phyloP scores from a whole-genome alignment of 2,329 filamentous ascomycete species.

The Mollisia scopiformis region DNA sequence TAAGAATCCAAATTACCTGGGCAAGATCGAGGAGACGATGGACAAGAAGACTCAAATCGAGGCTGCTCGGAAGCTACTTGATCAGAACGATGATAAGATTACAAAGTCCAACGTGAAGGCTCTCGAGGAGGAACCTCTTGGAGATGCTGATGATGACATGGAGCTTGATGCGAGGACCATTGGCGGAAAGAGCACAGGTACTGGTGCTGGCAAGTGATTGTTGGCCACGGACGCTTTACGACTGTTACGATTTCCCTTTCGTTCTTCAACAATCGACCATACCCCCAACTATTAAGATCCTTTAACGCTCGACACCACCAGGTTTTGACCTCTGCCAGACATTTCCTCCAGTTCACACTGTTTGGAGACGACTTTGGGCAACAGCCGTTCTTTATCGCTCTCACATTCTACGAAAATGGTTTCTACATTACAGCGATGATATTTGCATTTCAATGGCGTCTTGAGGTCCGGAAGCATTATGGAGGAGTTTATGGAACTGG shows the following conservation, averaged over 20 bases:
- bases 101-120: slow-evolving; percentile 52
- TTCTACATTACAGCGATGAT: neutral
- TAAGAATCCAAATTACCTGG: slow-evolving; percentile 81
- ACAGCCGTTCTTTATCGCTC: neutral
- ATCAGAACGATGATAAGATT: slow-evolving; percentile 67
- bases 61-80: slow-evolving; percentile 75
- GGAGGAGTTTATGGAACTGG: neutral
- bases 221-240: neutral
- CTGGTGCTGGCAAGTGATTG: slow-evolving; percentile 1
- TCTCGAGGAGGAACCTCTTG: slow-evolving; percentile 53
- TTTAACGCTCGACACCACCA: too few species aligned
- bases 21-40: slow-evolving; percentile 86
- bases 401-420: neutral
- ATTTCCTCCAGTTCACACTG: neutral
- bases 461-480: neutral
- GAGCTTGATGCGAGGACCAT: slow-evolving; percentile 38
- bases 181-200: slow-evolving; percentile 28
- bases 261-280: too few species aligned
- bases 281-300: too few species aligned
- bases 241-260: neutral
- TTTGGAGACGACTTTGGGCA: neutral
- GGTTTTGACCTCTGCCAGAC: neutral
- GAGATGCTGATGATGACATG: slow-evolving; percentile 55
- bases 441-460: neutral
- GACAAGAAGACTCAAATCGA: slow-evolving; percentile 88